Evolutionary conservation across 805 yeast genomes (phyloP).

Genomic region (Jamesozyma lodderae): DNA sequence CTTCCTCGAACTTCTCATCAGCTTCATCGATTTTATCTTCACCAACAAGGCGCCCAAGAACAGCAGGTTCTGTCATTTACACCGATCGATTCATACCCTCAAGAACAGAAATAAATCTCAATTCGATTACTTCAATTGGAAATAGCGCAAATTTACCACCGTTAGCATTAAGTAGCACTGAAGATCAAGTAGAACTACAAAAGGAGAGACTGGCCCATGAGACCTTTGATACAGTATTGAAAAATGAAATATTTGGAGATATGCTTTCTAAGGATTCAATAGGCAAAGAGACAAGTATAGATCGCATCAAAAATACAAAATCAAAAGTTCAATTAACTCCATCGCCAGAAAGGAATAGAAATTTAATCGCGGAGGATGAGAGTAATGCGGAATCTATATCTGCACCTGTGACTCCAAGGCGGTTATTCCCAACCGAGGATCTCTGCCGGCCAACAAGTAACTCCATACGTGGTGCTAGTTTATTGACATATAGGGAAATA

Average conservation of each 20-base stretch:
- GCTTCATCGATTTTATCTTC: conserved; percentile 23
- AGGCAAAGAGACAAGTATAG: conserved; percentile 28
- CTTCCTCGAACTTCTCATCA: conserved; percentile 14
- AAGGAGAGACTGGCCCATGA: conserved; percentile 76
- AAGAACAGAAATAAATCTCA: conserved; percentile 76
- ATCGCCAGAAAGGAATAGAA: conserved; percentile 4
- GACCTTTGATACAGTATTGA: conserved; percentile 76
- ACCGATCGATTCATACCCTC: conserved; percentile 85
- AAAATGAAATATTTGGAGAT: conserved; percentile 88
- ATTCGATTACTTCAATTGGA: conserved; percentile 60
- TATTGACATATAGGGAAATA: conserved; percentile 71
- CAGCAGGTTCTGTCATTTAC: conserved; percentile 36
- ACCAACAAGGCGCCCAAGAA: conserved; percentile 27
- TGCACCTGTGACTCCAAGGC: conserved; percentile 32
- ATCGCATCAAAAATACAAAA: conserved; percentile 24
- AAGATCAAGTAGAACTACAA: conserved; percentile 56
- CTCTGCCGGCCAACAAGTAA: conserved; percentile 17
- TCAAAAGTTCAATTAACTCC: conserved; percentile 5
- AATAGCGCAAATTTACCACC: conserved; percentile 23
- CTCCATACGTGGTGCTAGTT: conserved; percentile 40
- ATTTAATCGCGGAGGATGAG: neutral
- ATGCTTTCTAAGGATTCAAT: conserved; percentile 45
- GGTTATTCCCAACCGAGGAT: conserved; percentile 17
- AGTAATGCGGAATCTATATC: conserved; percentile 6
- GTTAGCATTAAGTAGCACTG: conserved; percentile 14